These are phyloP conservation scores for Alternaria postmessia DNA, from an alignment of 2,329 filamentous ascomycete genomes.

Conservation along the genomic window DNA sequence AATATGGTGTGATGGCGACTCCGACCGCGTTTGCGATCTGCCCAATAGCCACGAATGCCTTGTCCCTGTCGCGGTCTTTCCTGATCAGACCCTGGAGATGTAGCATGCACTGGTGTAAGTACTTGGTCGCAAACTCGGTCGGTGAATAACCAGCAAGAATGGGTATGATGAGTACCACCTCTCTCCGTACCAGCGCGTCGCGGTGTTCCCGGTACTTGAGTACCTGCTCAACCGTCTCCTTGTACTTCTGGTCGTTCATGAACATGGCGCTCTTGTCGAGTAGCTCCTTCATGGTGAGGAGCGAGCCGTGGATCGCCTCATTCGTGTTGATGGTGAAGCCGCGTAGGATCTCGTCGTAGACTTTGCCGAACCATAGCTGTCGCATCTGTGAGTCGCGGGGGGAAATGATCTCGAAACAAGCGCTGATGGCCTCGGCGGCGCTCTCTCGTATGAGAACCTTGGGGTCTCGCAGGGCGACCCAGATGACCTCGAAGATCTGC, in stretches of 20 bases:
- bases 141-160: constrained; percentile 93
- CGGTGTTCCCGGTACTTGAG: constrained; percentile 92
- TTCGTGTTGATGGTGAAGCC: constrained; percentile 80
- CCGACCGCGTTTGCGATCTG: constrained; percentile 97
- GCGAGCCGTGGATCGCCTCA: constrained; percentile 91
- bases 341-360: constrained; percentile 83
- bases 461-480: constrained; percentile 89
- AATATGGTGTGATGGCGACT: constrained; percentile 91
- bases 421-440: constrained; percentile 90
- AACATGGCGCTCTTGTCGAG: constrained; percentile 97
- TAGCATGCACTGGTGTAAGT: constrained; percentile 96
- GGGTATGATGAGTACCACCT: constrained; percentile 89
- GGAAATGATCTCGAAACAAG: constrained; percentile 94
- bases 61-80: constrained; percentile 87
- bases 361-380: constrained; percentile 86
- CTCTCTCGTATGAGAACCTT: constrained; percentile 92
- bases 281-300: constrained; percentile 90
- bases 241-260: constrained; percentile 90
- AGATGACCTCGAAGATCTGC: constrained; percentile 95
- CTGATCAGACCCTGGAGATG: constrained; percentile 94
- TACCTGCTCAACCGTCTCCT: constrained; percentile 90
- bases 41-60: constrained; percentile 94
- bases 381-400: constrained; percentile 90
- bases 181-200: constrained; percentile 85
- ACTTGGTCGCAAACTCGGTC: constrained; percentile 83